Conservation (phyloP, 2,329 filamentous ascomycete species). For the Hymenoscyphus salicellus region DNA sequence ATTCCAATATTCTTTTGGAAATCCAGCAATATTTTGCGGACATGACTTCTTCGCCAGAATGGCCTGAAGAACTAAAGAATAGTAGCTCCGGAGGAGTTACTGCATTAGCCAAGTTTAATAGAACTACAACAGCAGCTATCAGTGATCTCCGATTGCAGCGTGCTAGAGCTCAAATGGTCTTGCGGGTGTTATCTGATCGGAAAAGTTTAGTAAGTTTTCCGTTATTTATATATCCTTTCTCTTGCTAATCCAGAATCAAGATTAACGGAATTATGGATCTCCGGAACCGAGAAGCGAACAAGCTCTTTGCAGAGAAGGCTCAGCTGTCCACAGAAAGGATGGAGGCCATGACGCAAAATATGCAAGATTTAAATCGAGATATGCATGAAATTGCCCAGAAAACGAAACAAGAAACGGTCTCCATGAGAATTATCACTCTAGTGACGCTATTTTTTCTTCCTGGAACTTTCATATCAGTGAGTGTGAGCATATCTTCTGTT, state of each 20-base stretch:
- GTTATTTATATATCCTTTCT: too few relatives aligned
- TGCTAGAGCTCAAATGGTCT: not conserved
- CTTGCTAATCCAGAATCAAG: too few relatives aligned
- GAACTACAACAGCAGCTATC: not conserved
- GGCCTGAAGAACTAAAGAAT: not conserved
- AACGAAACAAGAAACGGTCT: slow-evolving; percentile 39
- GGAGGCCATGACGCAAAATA: not conserved
- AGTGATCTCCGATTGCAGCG: not conserved
- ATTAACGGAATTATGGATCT: too few relatives aligned
- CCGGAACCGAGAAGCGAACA: too few relatives aligned
- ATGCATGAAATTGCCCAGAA: slow-evolving; percentile 36
- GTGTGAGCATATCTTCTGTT: not conserved
- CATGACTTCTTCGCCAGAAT: not conserved
- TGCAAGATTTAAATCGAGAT: slow-evolving; percentile 9
- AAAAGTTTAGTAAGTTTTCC: not conserved
- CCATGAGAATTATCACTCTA: slow-evolving; percentile 41
- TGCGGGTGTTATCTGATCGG: not conserved
- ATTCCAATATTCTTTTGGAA: not conserved
- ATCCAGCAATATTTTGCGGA: not conserved
- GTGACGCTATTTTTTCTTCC: slow-evolving; percentile 43
- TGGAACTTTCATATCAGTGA: slow-evolving; percentile 40
- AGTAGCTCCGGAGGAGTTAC: too few relatives aligned
- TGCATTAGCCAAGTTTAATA: not conserved
- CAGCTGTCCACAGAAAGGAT: not conserved
- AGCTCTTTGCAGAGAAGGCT: not conserved